Evolutionary conservation across 2,329 filamentous ascomycete species (phyloP).

Genomic region (Chaetomium sp.): DNA sequence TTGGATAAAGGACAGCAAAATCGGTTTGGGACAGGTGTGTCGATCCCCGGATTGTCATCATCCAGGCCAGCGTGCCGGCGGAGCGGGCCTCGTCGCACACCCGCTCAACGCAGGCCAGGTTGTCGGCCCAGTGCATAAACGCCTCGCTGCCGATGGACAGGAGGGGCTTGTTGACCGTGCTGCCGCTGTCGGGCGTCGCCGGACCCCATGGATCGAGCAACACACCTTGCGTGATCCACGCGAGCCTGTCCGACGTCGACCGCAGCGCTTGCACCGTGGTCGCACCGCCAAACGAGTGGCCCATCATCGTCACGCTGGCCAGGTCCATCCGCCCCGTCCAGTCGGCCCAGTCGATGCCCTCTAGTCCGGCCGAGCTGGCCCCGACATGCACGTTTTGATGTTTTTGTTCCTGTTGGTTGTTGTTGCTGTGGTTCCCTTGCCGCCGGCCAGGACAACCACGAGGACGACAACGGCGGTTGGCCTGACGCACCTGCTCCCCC

Average conservation of each 20-base stretch:
- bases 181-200: constrained; percentile 35
- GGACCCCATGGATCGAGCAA: constrained; percentile 60
- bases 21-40: constrained; percentile 62
- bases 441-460: constrained; percentile 25
- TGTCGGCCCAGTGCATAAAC: constrained; percentile 63
- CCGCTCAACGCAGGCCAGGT: constrained; percentile 51
- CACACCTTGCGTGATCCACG: constrained; percentile 56
- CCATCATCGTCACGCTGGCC: constrained; percentile 53
- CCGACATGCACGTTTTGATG: constrained; percentile 34
- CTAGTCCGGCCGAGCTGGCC: constrained; percentile 51
- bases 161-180: constrained; percentile 43
- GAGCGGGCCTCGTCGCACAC: constrained; percentile 51
- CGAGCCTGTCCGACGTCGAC: constrained; percentile 40
- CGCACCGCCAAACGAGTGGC: constrained; percentile 62
- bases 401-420: too few relatives aligned
- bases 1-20: constrained; percentile 58
- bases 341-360: constrained; percentile 46
- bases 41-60: constrained; percentile 50
- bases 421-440: constrained; percentile 35
- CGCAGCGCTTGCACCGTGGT: constrained; percentile 56
- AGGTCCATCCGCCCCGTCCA: constrained; percentile 53
- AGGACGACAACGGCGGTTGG: constrained; percentile 37
- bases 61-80: constrained; percentile 41
- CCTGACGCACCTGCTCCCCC: constrained; percentile 42
- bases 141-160: constrained; percentile 61